phyloP scores from a whole-genome alignment of 2,329 filamentous ascomycete species.

The Ophiostoma tasmaniense region DNA sequence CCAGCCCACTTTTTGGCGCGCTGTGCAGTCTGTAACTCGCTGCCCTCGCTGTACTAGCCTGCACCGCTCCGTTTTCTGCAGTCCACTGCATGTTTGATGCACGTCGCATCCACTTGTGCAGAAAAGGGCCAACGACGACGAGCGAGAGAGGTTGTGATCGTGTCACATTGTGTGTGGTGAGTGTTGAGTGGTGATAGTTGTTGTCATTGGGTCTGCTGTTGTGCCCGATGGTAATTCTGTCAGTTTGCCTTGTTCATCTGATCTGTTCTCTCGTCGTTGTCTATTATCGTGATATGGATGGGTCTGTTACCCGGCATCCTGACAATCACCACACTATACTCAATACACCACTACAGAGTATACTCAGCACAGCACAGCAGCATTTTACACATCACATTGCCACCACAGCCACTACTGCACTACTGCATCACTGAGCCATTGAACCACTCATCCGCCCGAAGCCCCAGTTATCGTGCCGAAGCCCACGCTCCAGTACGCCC shows the following conservation, averaged over 20 bases:
- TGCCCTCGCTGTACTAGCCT: background rate
- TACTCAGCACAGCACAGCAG: background rate
- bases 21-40: background rate
- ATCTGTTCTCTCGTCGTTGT: background rate
- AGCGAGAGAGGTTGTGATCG: background rate
- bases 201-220: background rate
- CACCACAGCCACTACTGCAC: background rate
- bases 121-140: background rate
- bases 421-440: background rate
- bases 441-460: background rate
- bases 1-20: constrained; percentile 4
- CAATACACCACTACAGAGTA: too few species aligned
- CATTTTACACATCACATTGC: background rate
- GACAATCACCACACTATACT: background rate
- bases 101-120: constrained; percentile 5
- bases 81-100: constrained; percentile 1
- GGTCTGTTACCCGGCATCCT: background rate
- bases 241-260: too few species aligned
- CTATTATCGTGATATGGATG: background rate
- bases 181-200: background rate
- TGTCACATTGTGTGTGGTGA: background rate
- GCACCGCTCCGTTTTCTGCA: constrained; percentile 7
- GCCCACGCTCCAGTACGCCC: background rate
- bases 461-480: background rate
- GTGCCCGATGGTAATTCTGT: background rate